A percentile compares a stretch with the other conserved stretches of the same genome.
Evolutionary conservation across 1,284 basidiomycete genomes (phyloP).

Genomic region (Rhodotorula sp.): DNA sequence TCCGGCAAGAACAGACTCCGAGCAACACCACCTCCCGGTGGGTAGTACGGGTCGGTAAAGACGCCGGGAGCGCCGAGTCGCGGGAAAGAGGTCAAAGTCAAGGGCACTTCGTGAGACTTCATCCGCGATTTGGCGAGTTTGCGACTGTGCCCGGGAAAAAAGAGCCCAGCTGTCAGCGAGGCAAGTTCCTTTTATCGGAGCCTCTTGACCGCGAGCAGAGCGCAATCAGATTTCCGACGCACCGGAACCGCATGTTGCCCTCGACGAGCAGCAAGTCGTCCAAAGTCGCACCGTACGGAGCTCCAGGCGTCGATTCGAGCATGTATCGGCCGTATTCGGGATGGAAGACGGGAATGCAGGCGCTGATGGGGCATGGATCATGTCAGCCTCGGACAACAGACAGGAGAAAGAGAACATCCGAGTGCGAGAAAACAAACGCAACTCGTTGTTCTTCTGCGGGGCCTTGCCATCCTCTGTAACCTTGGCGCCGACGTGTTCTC

Average conservation of each 20-base stretch:
- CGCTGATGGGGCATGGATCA: slow-evolving; percentile 23
- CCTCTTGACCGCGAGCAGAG: too few relatives aligned
- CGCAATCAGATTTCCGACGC: slow-evolving; percentile 32
- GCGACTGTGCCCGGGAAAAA: slow-evolving; percentile 58
- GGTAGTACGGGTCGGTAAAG: slow-evolving; percentile 87
- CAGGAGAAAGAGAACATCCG: background rate
- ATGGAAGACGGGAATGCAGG: slow-evolving; percentile 86
- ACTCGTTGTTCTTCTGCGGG: slow-evolving; percentile 7
- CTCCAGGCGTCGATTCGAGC: slow-evolving; percentile 96
- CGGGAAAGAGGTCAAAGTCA: slow-evolving; percentile 95
- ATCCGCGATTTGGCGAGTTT: slow-evolving; percentile 80
- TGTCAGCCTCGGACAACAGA: too few relatives aligned
- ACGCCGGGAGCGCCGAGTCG: slow-evolving; percentile 77
- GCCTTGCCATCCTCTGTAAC: background rate
- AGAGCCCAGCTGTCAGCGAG: background rate
- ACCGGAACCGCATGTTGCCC: slow-evolving; percentile 88
- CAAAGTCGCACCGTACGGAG: slow-evolving; percentile 84
- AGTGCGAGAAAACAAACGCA: background rate
- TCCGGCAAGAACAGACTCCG: slow-evolving; percentile 93
- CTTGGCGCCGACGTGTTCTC: background rate
- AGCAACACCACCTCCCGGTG: slow-evolving; percentile 73
- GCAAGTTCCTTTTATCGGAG: too few relatives aligned
- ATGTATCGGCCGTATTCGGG: slow-evolving; percentile 98
- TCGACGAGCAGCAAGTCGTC: slow-evolving; percentile 86
- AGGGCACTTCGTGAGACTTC: slow-evolving; percentile 77